phyloP scores from a whole-genome alignment of 208 protist species.

The Acanthamoeba sp. region DNA sequence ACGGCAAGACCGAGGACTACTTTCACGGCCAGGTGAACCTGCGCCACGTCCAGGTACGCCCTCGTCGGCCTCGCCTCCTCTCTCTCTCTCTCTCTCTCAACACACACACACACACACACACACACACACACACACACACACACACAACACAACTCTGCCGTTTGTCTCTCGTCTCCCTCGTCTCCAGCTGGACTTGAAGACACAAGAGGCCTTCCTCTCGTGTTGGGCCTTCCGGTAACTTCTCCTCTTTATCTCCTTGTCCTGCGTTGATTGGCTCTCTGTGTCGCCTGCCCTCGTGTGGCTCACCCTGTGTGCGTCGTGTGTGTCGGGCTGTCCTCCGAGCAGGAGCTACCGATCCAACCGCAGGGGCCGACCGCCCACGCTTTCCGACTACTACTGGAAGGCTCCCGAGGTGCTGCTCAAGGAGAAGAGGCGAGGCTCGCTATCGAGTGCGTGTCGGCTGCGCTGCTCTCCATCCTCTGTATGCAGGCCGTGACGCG shows the following conservation, averaged over 20 bases:
- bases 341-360: not conserved
- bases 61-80: not conserved
- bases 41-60: constrained; percentile 6
- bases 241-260: not conserved
- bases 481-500: too few relatives aligned
- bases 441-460: not conserved
- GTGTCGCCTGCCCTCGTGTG: not conserved
- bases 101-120: too few relatives aligned
- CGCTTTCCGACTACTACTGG: constrained; percentile 25
- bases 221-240: constrained; percentile 8
- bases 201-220: not conserved
- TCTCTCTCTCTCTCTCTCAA: not conserved
- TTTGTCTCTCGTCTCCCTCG: not conserved
- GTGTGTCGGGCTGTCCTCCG: not conserved
- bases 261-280: not conserved
- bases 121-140: too few relatives aligned
- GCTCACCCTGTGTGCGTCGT: too few relatives aligned
- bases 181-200: not conserved
- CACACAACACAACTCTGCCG: too few relatives aligned
- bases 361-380: not conserved
- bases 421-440: not conserved
- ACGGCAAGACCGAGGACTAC: not conserved
- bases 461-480: too few relatives aligned
- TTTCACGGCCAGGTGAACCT: constrained; percentile 23
- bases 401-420: constrained; percentile 45